Conservation (phyloP, 192 early-diverging fungal genomes). For the Chytriomyces sp. region DNA sequence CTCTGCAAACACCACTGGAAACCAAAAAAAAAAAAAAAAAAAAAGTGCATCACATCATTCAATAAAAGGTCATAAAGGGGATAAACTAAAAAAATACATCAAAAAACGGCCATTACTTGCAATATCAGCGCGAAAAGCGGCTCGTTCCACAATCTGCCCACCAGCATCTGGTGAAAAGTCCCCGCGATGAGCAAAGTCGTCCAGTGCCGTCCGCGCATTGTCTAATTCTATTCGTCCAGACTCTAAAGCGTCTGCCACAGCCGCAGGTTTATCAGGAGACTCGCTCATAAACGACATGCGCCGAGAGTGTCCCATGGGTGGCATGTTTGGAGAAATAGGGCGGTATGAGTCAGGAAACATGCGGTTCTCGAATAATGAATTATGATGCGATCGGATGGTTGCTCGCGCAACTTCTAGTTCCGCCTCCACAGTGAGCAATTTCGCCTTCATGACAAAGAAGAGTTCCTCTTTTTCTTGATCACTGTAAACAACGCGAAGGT, state of each 20-base stretch:
- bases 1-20: constrained; percentile 19
- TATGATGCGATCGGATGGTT: neutral
- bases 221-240: neutral
- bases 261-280: neutral
- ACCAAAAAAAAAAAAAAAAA: neutral
- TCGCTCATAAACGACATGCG: constrained; percentile 21
- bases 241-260: constrained; percentile 1
- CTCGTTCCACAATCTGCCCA: constrained; percentile 8
- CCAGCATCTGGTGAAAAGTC: neutral
- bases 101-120: constrained; percentile 15
- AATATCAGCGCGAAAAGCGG: constrained; percentile 8
- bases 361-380: neutral
- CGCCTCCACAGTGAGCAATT: neutral
- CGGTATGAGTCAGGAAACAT: neutral
- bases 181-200: constrained; percentile 7
- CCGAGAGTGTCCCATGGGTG: neutral
- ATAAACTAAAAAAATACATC: neutral
- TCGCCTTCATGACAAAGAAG: constrained; percentile 19
- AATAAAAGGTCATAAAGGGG: neutral
- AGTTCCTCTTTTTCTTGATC: neutral
- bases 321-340: neutral
- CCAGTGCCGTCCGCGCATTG: neutral
- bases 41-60: constrained; percentile 6
- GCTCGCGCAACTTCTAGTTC: constrained; percentile 8
- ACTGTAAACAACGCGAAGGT: neutral